phyloP scores from a whole-genome alignment of 2,329 filamentous ascomycete genomes.

The Stromatinia cepivora region DNA sequence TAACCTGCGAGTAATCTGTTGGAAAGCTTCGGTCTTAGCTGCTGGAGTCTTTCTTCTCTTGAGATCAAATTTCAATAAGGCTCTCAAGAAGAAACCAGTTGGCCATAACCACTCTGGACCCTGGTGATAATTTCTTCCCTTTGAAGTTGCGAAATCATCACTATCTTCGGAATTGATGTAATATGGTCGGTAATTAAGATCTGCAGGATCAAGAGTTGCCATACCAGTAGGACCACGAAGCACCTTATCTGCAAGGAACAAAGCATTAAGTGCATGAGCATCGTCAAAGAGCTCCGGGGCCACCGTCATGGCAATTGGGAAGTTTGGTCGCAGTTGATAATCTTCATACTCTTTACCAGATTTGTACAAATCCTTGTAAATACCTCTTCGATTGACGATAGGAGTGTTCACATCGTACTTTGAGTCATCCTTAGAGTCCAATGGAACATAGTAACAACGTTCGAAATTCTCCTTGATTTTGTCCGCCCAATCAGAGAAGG shows the following conservation, averaged over 20 bases:
- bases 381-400: constrained; percentile 85
- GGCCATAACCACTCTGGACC: constrained; percentile 99
- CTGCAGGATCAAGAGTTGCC: constrained; percentile 89
- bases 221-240: constrained; percentile 89
- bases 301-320: constrained; percentile 92
- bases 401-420: constrained; percentile 77
- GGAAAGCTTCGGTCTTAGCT: constrained; percentile 82
- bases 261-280: constrained; percentile 73
- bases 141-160: constrained; percentile 84
- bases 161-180: constrained; percentile 96
- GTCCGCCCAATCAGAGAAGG: constrained; percentile 75
- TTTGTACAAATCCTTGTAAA: constrained; percentile 96
- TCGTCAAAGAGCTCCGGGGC: constrained; percentile 84
- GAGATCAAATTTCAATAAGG: constrained; percentile 87
- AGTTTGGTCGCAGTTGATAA: constrained; percentile 94
- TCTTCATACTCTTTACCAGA: constrained; percentile 96
- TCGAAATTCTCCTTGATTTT: constrained; percentile 87
- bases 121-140: constrained; percentile 97
- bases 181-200: constrained; percentile 90
- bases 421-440: constrained; percentile 65
- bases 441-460: constrained; percentile 83
- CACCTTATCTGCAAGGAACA: constrained; percentile 75
- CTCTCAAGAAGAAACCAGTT: constrained; percentile 90
- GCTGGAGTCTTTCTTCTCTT: constrained; percentile 64
- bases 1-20: constrained; percentile 85